Evolutionary conservation across 139 green algal species (phyloP).

Genomic region (Yamagishiella unicocca): DNA sequence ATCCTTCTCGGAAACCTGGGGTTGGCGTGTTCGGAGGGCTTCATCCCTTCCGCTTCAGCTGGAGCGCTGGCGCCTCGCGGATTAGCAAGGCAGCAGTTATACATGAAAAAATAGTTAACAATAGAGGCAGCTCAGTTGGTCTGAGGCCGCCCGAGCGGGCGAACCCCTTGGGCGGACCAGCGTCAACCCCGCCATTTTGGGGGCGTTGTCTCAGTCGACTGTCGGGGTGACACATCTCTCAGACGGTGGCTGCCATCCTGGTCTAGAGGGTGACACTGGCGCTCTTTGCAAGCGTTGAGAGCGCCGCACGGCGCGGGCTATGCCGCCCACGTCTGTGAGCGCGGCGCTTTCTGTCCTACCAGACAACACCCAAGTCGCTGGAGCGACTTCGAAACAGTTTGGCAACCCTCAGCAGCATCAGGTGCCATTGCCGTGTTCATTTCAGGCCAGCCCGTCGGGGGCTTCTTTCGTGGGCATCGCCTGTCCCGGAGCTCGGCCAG

Average conservation of each 20-base stretch:
- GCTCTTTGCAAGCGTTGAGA: neutral
- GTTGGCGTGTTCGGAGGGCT: neutral
- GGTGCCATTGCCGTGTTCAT: neutral
- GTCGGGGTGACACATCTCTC: neutral
- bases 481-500: neutral
- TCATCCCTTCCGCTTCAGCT: neutral
- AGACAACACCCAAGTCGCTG: neutral
- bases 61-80: no score
- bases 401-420: neutral
- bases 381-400: neutral
- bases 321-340: no score
- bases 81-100: no score
- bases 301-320: neutral
- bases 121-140: no score
- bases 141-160: no score
- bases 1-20: no score
- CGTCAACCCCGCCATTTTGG: constrained; percentile 8
- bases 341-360: no score
- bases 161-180: neutral
- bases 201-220: neutral
- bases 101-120: no score
- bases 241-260: neutral
- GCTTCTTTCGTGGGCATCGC: neutral
- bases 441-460: neutral
- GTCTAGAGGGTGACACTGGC: neutral